Evolutionary conservation across 225 moss, liverwort and hornwort genomes (phyloP).

Genomic region (Sphagnum tenellum): DNA sequence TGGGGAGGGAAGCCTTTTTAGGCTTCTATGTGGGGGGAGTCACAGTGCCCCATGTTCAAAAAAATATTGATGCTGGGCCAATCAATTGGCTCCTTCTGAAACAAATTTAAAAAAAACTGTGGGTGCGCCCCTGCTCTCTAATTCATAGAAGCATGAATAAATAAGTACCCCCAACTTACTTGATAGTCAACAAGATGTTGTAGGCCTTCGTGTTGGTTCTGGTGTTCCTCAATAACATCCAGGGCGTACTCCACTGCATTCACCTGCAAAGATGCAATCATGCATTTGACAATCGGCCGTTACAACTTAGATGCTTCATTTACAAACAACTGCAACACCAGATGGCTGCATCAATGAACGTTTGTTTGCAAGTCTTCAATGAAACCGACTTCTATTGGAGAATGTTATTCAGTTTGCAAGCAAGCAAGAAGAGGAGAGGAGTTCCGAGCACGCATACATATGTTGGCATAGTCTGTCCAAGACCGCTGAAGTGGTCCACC

Average conservation of each 20-base stretch:
- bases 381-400: not conserved
- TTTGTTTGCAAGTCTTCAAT: not conserved
- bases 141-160: too few relatives aligned
- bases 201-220: constrained; percentile 13
- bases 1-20: too few relatives aligned
- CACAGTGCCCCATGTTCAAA: too few relatives aligned
- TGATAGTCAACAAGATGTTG: constrained; percentile 7
- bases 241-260: constrained; percentile 13
- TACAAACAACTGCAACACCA: too few relatives aligned
- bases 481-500: constrained; percentile 26
- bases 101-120: too few relatives aligned
- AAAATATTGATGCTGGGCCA: too few relatives aligned
- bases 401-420: not conserved
- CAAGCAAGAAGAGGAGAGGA: not conserved
- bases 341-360: not conserved
- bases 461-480: constrained; percentile 34
- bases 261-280: too few relatives aligned
- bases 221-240: constrained; percentile 16
- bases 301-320: too few relatives aligned
- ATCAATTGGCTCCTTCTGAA: too few relatives aligned
- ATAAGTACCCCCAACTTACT: constrained; percentile 7
- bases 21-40: too few relatives aligned
- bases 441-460: constrained; percentile 11
- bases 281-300: too few relatives aligned
- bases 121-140: too few relatives aligned